A percentile compares a stretch with the other conserved stretches of the same genome.
Evolutionary conservation across 2,329 filamentous ascomycete genomes (phyloP).

Genomic region (Trichophyton verrucosum): DNA sequence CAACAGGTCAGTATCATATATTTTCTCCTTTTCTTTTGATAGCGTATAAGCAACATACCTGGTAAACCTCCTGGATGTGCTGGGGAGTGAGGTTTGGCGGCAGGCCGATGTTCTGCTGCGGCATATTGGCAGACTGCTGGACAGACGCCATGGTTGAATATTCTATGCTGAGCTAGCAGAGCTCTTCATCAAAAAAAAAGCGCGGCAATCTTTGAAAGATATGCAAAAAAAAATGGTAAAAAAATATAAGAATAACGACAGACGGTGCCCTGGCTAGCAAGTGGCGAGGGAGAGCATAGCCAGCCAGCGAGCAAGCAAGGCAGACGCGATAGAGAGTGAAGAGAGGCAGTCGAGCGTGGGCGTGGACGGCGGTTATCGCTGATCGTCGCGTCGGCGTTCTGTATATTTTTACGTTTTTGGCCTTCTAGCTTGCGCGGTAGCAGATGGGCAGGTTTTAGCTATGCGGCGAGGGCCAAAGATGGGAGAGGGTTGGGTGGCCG

Average conservation of each 20-base stretch:
- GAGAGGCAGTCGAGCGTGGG: background rate
- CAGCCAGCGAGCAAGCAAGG: background rate
- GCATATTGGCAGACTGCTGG: conserved; percentile 36
- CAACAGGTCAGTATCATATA: background rate
- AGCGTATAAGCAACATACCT: conserved; percentile 23
- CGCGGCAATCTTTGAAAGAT: background rate
- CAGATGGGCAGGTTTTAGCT: background rate
- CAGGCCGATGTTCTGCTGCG: conserved; percentile 51
- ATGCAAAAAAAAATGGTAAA: too few relatives aligned
- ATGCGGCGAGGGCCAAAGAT: conserved; percentile 3
- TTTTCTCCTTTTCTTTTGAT: too few relatives aligned
- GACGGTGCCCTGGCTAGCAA: background rate
- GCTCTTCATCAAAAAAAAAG: background rate
- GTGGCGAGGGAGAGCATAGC: background rate
- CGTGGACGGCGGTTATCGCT: background rate
- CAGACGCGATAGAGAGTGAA: background rate
- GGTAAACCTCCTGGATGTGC: conserved; percentile 60
- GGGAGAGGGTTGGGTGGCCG: conserved; percentile 10
- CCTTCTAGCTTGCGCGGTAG: background rate
- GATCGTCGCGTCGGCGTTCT: background rate
- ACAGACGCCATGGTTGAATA: conserved; percentile 44
- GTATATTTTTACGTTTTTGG: background rate
- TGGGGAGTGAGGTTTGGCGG: conserved; percentile 59
- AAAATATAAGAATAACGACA: background rate
- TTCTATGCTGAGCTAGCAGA: background rate